These are phyloP conservation scores for Hapsidospora chrysogenum DNA, from an alignment of 495 filamentous ascomycete species.

Conservation along the genomic window DNA sequence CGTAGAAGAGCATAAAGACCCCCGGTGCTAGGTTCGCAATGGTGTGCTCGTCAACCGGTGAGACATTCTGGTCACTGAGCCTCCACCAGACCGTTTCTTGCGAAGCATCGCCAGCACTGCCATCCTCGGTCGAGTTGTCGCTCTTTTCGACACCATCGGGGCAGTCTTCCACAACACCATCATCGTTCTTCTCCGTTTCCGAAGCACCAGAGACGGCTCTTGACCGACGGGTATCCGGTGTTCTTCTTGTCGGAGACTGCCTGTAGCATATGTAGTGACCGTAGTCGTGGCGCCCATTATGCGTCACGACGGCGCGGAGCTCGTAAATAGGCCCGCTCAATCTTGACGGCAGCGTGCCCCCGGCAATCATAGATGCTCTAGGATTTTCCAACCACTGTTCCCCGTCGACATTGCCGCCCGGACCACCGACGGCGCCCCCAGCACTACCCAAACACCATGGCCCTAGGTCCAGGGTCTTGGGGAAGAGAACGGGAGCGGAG, in stretches of 20 bases:
- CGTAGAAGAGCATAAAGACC: slow-evolving; percentile 96
- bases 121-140: background rate
- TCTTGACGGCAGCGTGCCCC: slow-evolving; percentile 17
- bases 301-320: slow-evolving; percentile 71
- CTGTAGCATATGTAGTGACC: slow-evolving; percentile 80
- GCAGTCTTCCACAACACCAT: background rate
- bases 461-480: slow-evolving; percentile 51
- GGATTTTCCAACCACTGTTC: slow-evolving; percentile 57
- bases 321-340: slow-evolving; percentile 49
- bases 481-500: slow-evolving; percentile 58
- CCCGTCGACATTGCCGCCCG: slow-evolving; percentile 11
- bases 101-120: background rate
- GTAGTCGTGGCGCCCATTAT: slow-evolving; percentile 82
- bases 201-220: background rate
- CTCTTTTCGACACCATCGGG: background rate
- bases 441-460: slow-evolving; percentile 59
- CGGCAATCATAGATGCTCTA: slow-evolving; percentile 49
- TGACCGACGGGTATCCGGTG: no score
- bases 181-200: background rate
- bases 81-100: slow-evolving; percentile 54
- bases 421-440: background rate
- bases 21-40: slow-evolving; percentile 61
- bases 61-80: slow-evolving; percentile 73
- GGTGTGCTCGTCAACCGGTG: slow-evolving; percentile 48
- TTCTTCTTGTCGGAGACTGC: slow-evolving; percentile 4